phyloP scores from a whole-genome alignment of 768 basidiomycete genomes.

The Amanita polypyramis region DNA sequence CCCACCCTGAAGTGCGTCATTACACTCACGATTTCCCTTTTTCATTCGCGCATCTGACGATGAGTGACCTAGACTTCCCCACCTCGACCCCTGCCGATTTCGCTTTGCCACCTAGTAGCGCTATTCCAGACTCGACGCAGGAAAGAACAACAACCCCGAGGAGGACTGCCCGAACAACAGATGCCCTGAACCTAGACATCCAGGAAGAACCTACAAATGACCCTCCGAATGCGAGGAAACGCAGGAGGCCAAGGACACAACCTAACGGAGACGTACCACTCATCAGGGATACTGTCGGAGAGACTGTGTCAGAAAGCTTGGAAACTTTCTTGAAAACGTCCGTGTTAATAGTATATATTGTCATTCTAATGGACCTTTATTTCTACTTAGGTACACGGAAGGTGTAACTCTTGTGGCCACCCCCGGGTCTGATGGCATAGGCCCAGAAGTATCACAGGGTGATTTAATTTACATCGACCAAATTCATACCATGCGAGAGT shows the following conservation, averaged over 20 bases:
- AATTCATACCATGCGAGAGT: slow-evolving; percentile 91
- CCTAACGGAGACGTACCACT: slow-evolving; percentile 65
- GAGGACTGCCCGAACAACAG: slow-evolving; percentile 29
- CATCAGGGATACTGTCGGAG: slow-evolving; percentile 91
- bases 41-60: background rate
- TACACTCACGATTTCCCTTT: background rate
- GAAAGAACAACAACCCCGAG: slow-evolving; percentile 18
- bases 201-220: slow-evolving; percentile 37
- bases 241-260: slow-evolving; percentile 39
- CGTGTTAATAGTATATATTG: slow-evolving; percentile 18
- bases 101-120: slow-evolving; percentile 5
- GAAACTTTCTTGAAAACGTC: slow-evolving; percentile 88
- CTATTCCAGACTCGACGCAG: slow-evolving; percentile 5
- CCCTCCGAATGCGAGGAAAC: slow-evolving; percentile 22
- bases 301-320: slow-evolving; percentile 89
- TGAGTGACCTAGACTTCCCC: slow-evolving; percentile 7
- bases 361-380: slow-evolving; percentile 7
- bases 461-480: slow-evolving; percentile 84
- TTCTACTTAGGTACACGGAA: slow-evolving; percentile 62
- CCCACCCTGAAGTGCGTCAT: slow-evolving; percentile 1
- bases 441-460: slow-evolving; percentile 43
- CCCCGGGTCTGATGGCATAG: slow-evolving; percentile 63
- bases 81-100: slow-evolving; percentile 4
- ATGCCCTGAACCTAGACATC: slow-evolving; percentile 48
- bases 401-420: slow-evolving; percentile 71